Conservation (phyloP, 2,329 filamentous ascomycete genomes). For the Colletotrichum destructivum region DNA sequence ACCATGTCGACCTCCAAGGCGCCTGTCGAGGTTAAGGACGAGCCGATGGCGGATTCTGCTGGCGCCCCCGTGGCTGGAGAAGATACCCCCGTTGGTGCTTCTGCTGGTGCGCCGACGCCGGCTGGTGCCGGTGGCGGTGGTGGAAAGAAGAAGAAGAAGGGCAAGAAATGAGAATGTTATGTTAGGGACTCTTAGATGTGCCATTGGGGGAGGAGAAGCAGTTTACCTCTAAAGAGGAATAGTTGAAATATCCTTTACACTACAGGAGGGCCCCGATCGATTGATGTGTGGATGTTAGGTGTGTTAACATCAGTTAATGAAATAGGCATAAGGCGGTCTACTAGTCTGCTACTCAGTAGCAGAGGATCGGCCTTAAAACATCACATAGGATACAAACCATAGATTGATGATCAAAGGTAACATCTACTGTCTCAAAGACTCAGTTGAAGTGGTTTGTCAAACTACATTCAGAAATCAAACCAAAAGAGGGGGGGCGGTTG, state of each 20-base stretch:
- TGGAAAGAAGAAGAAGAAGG: constrained; percentile 80
- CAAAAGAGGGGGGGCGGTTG: neutral
- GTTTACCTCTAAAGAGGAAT: no score
- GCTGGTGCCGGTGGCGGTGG: constrained; percentile 56
- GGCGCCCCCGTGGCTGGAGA: constrained; percentile 45
- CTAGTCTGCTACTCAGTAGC: neutral
- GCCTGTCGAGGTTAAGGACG: constrained; percentile 61
- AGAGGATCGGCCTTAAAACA: no score
- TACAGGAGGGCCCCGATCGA: neutral
- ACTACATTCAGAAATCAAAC: neutral
- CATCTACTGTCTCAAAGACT: no score
- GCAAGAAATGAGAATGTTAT: constrained; percentile 69
- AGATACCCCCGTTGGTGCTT: constrained; percentile 45
- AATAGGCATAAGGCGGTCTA: neutral
- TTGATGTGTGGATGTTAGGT: neutral
- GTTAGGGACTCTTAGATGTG: neutral
- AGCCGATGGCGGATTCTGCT: constrained; percentile 59
- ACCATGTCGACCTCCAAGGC: constrained; percentile 65
- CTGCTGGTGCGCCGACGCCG: constrained; percentile 45
- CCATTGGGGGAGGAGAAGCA: no score
- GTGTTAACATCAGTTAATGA: neutral
- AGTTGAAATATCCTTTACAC: neutral
- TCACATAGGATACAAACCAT: neutral
- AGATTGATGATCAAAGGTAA: neutral
- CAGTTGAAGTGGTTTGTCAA: neutral